phyloP scores from a whole-genome alignment of 257 asterid species.

The Ajuga chamaepitys region DNA sequence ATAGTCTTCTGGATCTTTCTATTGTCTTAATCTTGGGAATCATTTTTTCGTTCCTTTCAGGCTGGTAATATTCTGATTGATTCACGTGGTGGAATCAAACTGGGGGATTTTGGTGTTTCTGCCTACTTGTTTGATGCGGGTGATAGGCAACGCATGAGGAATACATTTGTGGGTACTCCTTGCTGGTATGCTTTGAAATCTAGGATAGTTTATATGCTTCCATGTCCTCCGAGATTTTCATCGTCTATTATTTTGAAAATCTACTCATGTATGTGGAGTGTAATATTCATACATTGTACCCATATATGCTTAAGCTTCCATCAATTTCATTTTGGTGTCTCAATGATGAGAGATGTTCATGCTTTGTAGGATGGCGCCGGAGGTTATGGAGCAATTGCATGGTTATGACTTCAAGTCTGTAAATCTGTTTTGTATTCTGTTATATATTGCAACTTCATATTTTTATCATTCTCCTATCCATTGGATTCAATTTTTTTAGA shows the following conservation, averaged over 20 bases:
- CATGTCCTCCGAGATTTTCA: not conserved
- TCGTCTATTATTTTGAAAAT: not conserved
- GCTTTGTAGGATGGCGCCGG: slow-evolving; percentile 96
- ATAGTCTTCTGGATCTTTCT: not conserved
- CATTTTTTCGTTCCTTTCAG: slow-evolving; percentile 28
- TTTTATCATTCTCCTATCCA: slow-evolving; percentile 7
- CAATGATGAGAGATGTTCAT: slow-evolving; percentile 11
- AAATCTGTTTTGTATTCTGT: slow-evolving; percentile 15
- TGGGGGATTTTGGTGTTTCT: slow-evolving; percentile 99
- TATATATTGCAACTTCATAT: slow-evolving; percentile 11
- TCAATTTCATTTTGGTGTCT: slow-evolving; percentile 4
- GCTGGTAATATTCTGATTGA: slow-evolving; percentile 94
- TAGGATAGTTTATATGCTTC: not conserved
- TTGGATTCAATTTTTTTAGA: slow-evolving; percentile 32
- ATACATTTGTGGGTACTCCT: slow-evolving; percentile 97
- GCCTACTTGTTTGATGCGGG: slow-evolving; percentile 96
- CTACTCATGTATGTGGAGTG: not conserved
- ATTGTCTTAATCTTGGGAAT: slow-evolving; percentile 3
- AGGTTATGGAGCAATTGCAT: slow-evolving; percentile 94
- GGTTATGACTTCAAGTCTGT: slow-evolving; percentile 97
- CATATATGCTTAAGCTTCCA: not conserved
- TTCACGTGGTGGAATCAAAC: slow-evolving; percentile 76
- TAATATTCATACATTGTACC: not conserved
- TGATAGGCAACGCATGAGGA: slow-evolving; percentile 88
- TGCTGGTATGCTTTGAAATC: slow-evolving; percentile 68